Evolutionary conservation across 805 yeast genomes (phyloP), one percentile per base, ranked within the genome.

Genomic region (Kockiozyma suomiensis): DNA sequence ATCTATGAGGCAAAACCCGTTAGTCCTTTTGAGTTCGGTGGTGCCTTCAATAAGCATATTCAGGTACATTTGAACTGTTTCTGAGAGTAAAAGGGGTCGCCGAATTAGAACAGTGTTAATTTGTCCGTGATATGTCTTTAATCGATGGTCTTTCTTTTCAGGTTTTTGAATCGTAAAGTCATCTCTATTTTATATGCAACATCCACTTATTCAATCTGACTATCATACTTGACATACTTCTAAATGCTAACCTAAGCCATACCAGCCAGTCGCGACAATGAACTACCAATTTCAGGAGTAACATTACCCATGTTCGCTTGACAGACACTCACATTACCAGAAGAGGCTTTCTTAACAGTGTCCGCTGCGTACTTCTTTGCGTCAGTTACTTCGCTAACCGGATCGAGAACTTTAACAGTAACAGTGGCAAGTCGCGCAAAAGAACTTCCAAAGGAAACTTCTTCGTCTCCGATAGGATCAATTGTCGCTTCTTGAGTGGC

Each of bases 381-480:
- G 23, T 49, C 52, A 4, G 43, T 13, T 12, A 90, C 74, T 25
- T 78, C 77, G 0, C 84, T 81, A 32, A 84, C 71, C 1, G 97
- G 97, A 74, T 94, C 97, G 65, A 82, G 78, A 2, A 86, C 80
- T 64, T 79, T 83, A 15, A 74, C 74, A 35, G 82, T 79, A 50
- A 91, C 85, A 1, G 88, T 81, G 0, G 81, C 83, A 60, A 94
- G 78, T 69, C 82, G 85, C 54, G 96, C 88, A 73, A 83, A 94
- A 54, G 86, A 84, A 0, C 97, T 86, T 1, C 98, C 98, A 74
- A 92, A 94, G 1, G 94, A 79, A 51, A 86, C 81, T 62, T 91
- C 96, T 54, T 87, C 69, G 17, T 65, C 70, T 7, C 53, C 65
- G 17, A 61, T 62, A 42, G 76, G 72, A 2, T 54, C 52, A 12